phyloP scores from a whole-genome alignment of 768 basidiomycete genomes.

The Russula sp. region DNA sequence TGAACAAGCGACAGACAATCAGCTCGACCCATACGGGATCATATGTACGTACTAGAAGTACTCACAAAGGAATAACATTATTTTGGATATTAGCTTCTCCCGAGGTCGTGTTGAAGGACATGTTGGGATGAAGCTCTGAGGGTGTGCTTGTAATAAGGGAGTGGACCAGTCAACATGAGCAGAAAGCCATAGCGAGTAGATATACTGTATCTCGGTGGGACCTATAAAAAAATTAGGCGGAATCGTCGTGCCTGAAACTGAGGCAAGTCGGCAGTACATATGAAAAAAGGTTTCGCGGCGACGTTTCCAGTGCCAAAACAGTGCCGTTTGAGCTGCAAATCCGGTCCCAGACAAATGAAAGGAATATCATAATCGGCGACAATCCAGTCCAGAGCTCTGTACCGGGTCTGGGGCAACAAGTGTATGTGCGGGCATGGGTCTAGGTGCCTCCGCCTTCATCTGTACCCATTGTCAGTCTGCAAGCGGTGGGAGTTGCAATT shows the following conservation, averaged over 20 bases:
- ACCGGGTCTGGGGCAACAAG: no score
- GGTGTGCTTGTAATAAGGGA: neutral
- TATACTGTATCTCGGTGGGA: neutral
- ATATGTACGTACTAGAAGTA: neutral
- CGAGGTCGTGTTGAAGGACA: neutral
- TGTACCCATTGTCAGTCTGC: no score
- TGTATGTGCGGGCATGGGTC: no score
- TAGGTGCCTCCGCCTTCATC: no score
- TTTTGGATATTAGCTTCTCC: neutral
- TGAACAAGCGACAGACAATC: neutral
- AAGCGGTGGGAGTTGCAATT: no score
- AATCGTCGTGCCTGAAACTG: neutral
- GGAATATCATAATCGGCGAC: no score
- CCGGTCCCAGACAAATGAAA: no score
- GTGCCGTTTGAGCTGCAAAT: no score
- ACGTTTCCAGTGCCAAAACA: no score
- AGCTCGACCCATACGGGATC: neutral
- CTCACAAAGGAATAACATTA: neutral
- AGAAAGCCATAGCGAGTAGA: neutral
- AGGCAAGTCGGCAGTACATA: no score
- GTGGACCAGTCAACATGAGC: neutral
- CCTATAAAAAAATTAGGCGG: neutral
- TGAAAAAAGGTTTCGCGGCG: no score
- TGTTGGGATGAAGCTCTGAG: neutral
- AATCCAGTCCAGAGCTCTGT: no score